A percentile compares a stretch with the other conserved stretches of the same genome.
Conservation (phyloP, 371 early-diverging fungal species). For the Actinomortierella ambigua region DNA sequence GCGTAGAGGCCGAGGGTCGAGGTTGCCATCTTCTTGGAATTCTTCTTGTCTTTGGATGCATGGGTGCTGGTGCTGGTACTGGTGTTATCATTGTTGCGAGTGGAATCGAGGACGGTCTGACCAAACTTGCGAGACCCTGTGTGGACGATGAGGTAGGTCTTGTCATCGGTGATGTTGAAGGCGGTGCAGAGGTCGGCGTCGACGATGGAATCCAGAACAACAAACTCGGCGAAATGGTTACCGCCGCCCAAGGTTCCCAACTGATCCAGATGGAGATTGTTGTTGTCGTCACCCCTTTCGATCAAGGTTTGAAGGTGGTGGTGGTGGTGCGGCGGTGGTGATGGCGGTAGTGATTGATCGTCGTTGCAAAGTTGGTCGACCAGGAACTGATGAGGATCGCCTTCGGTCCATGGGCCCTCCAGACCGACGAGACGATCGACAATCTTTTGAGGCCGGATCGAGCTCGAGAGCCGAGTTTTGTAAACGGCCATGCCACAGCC, state of each 20-base stretch:
- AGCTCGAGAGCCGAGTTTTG: conserved; percentile 33
- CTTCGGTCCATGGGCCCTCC: conserved; percentile 50
- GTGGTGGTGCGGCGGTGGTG: too few species aligned
- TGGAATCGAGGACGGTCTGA: conserved; percentile 49
- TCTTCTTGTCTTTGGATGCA: too few species aligned
- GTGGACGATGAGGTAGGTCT: conserved; percentile 53
- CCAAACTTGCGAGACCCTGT: conserved; percentile 58
- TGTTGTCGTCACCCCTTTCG: too few species aligned
- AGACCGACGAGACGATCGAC: conserved; percentile 38
- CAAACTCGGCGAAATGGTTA: conserved; percentile 65
- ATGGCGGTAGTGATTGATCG: not conserved
- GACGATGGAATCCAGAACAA: conserved; percentile 45
- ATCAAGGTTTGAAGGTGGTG: too few species aligned
- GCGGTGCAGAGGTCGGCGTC: conserved; percentile 38
- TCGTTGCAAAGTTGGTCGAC: conserved; percentile 21
- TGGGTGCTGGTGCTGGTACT: too few species aligned
- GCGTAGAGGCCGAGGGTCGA: conserved; percentile 27
- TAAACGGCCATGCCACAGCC: conserved; percentile 61
- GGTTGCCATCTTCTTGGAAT: conserved; percentile 38
- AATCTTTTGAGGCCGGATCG: conserved; percentile 34
- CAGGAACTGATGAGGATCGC: conserved; percentile 40
- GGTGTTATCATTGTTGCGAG: too few species aligned
- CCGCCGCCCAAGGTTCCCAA: conserved; percentile 62
- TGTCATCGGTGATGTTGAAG: conserved; percentile 22
- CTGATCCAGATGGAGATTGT: conserved; percentile 33